Evolutionary conservation across 345 rosid genomes (phyloP).

Genomic region (Eucalyptus fibrosa): DNA sequence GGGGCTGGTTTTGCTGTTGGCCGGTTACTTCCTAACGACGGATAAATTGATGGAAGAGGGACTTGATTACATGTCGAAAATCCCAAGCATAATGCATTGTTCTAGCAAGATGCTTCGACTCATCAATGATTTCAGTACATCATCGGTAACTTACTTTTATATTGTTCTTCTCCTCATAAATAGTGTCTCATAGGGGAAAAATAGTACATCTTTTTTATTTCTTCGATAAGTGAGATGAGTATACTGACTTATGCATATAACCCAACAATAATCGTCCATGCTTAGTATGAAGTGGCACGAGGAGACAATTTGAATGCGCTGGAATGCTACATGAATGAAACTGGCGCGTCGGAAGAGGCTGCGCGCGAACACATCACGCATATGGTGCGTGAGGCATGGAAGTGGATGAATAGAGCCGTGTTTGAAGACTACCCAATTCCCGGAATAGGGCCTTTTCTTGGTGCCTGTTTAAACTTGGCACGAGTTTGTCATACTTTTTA

Average conservation of each 20-base stretch:
- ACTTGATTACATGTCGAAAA: not conserved
- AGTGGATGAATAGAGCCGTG: no score
- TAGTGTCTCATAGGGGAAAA: not conserved
- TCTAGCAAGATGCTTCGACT: not conserved
- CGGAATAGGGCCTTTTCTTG: no score
- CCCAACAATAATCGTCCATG: not conserved
- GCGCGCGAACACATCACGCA: no score
- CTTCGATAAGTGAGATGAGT: not conserved
- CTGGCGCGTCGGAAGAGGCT: no score
- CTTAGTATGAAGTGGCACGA: not conserved
- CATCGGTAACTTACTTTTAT: not conserved
- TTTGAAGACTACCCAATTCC: no score
- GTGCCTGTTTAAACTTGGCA: no score
- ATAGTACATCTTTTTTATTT: not conserved
- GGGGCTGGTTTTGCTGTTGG: not conserved
- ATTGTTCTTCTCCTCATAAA: not conserved
- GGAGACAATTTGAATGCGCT: no score
- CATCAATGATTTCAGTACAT: slow-evolving; percentile 1
- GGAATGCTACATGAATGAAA: no score
- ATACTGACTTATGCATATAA: not conserved
- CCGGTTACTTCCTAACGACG: not conserved
- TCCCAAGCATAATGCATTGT: not conserved
- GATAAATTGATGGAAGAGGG: not conserved
- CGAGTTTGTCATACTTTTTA: no score
- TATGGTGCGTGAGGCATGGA: no score